Base-by-base conservation (phyloP, 495 filamentous ascomycete species). In the Tuber borchii region DNA sequence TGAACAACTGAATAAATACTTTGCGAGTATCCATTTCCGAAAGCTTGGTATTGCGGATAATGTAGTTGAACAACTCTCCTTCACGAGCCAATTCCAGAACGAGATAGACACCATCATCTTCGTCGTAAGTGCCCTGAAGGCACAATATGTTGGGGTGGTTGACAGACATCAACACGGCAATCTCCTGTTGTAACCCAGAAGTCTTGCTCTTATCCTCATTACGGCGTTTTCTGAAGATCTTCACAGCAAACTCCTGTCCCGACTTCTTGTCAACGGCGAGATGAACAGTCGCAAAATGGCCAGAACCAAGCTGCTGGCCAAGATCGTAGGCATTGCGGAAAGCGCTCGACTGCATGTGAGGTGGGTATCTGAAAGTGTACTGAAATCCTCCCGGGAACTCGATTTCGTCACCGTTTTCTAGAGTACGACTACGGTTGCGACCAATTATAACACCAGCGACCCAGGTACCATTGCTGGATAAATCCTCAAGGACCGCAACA, bases 381-480 rank as follows among this genome's bases (percentile, higher is more conserved):
- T 93, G 89, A 44, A 91, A 92, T 78, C 92, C 89, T 79, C 92
- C 90, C 71, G 96, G 85, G 61, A 99, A 90, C 20, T 91, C 91
- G 65, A 99, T 90, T 84, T 98, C 94, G 78, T 98, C 96, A 31
- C 91, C 90, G 80, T 97, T 92, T 73, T 93, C 86, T 45, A 99
- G 88, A 81, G 97, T 92, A 48, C 96, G 89, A 70, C 93, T 88
- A 79, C 97, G 92, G 83, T 98, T 99, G 70, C 95, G 90, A 20
- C 95, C 95, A 46, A 99, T 89, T 45, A 96, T 87, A 6, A 91
- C 91, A 78, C 97, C 93, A 81, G 97, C 97, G 72, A 99, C 91
- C 83, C 93, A 97, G 2, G 96, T 99, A 14, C 95, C 95, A 84
- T 99, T 99, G 82, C 90, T 95, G 31, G 96, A 98, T 22, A 97